A percentile compares a stretch with the other conserved stretches of the same genome.
These are phyloP conservation scores for Nyssa sinensis DNA, from an alignment of 148 eudicot species.

Conservation along the genomic window DNA sequence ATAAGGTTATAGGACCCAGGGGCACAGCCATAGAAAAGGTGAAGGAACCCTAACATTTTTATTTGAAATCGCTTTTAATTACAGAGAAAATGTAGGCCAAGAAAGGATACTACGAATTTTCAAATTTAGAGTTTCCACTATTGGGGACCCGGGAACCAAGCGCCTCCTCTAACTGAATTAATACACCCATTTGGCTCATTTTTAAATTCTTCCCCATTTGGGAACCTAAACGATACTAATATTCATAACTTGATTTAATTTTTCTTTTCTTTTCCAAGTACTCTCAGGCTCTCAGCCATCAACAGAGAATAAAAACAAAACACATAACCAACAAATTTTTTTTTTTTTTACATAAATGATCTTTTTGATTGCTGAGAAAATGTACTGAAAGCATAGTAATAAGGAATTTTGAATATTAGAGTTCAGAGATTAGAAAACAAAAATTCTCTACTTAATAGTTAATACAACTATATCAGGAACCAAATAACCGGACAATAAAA, in stretches of 20 bases:
- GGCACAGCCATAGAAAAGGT: too few relatives aligned
- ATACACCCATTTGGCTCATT: not conserved
- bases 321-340: not conserved
- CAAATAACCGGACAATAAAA: not conserved
- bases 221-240: not conserved
- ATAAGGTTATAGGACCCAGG: too few relatives aligned
- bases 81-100: not conserved
- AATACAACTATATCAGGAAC: not conserved
- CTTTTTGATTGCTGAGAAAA: not conserved
- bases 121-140: not conserved
- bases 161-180: not conserved
- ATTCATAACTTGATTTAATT: too few relatives aligned
- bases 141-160: not conserved
- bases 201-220: not conserved
- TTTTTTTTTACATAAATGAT: not conserved
- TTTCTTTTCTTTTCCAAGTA: not conserved
- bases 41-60: not conserved
- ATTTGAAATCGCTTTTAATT: not conserved
- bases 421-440: not conserved
- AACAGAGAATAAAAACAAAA: not conserved
- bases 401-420: too few relatives aligned
- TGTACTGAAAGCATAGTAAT: not conserved
- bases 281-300: constrained; percentile 3
- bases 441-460: not conserved
- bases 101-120: not conserved